phyloP scores from a whole-genome alignment of 2,329 filamentous ascomycete species.

The Talaromyces islandicus region DNA sequence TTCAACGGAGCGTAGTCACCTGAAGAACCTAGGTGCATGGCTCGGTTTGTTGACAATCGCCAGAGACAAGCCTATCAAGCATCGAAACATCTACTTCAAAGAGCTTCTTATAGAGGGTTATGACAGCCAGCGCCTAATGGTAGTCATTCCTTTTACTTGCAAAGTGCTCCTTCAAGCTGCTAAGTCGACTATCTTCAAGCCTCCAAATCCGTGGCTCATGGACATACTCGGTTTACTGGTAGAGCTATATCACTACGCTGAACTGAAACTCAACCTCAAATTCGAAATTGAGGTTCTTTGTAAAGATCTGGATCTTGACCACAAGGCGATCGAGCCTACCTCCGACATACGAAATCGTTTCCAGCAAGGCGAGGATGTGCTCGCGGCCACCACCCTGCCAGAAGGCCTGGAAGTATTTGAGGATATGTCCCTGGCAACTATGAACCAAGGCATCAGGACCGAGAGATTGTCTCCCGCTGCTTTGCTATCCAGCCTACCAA shows the following conservation, averaged over 20 bases:
- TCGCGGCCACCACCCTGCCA: slow-evolving; percentile 50
- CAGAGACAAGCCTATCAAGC: slow-evolving; percentile 89
- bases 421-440: slow-evolving; percentile 69
- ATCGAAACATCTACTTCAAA: slow-evolving; percentile 95
- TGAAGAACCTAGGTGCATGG: slow-evolving; percentile 94
- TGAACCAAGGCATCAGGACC: slow-evolving; percentile 61
- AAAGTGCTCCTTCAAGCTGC: slow-evolving; percentile 85
- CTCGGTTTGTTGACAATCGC: slow-evolving; percentile 88
- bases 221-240: slow-evolving; percentile 87
- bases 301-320: slow-evolving; percentile 84
- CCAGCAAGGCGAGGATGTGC: slow-evolving; percentile 54
- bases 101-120: slow-evolving; percentile 90
- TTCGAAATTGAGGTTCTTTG: slow-evolving; percentile 98
- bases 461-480: slow-evolving; percentile 70
- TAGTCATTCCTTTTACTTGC: slow-evolving; percentile 96
- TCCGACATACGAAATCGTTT: slow-evolving; percentile 74
- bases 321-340: slow-evolving; percentile 84
- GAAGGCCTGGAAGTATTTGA: slow-evolving; percentile 78
- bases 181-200: slow-evolving; percentile 80
- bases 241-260: slow-evolving; percentile 87
- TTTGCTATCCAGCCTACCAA: slow-evolving; percentile 74
- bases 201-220: slow-evolving; percentile 96
- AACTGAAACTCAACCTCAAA: slow-evolving; percentile 92
- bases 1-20: slow-evolving; percentile 73
- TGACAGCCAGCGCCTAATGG: slow-evolving; percentile 81